phyloP scores from a whole-genome alignment of 305 asterid genomes.

The Rubia balearica region DNA sequence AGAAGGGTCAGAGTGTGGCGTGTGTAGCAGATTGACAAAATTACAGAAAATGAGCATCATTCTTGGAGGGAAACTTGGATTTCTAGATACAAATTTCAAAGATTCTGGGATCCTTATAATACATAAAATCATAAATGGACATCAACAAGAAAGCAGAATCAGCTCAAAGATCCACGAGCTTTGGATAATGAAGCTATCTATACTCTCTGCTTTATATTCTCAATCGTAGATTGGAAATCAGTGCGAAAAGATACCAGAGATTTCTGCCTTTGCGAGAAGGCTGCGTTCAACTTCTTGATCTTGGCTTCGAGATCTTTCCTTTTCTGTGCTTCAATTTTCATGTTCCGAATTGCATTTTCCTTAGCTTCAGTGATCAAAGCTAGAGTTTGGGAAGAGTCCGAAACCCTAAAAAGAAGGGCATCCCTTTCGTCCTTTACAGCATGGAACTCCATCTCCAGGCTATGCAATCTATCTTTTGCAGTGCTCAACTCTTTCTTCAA shows the following conservation, averaged over 20 bases:
- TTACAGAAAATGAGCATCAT: too few species aligned
- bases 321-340: conserved; percentile 49
- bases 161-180: conserved; percentile 50
- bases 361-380: conserved; percentile 44
- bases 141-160: not conserved
- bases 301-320: conserved; percentile 74
- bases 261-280: conserved; percentile 56
- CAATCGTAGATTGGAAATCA: conserved; percentile 54
- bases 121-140: not conserved
- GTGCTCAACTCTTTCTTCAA: conserved; percentile 53
- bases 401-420: conserved; percentile 25
- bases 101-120: not conserved
- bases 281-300: conserved; percentile 49
- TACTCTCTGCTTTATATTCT: conserved; percentile 44
- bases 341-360: conserved; percentile 49
- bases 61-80: not conserved
- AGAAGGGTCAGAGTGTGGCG: too few species aligned
- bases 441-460: conserved; percentile 58
- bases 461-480: conserved; percentile 47
- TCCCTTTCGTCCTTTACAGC: conserved; percentile 61
- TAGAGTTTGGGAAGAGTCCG: conserved; percentile 45
- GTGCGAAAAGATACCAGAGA: conserved; percentile 47
- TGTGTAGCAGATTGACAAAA: too few species aligned
- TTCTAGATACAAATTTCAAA: not conserved
- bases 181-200: conserved; percentile 42